phyloP scores from a whole-genome alignment of 176 grass and related monocot genomes.

The Dactylis glomerata region DNA sequence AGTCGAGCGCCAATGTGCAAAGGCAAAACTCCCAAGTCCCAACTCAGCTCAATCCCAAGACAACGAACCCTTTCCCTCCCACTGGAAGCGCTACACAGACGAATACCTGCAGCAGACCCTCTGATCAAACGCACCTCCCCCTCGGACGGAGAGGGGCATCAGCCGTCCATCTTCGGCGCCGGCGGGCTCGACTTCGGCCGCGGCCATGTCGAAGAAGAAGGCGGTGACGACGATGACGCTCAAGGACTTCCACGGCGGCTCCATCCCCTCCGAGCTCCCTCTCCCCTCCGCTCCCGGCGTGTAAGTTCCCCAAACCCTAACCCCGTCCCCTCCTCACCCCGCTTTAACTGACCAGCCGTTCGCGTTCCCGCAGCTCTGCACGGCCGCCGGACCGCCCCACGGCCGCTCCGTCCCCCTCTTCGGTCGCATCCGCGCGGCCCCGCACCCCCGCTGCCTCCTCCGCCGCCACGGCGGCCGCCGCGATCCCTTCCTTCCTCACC shows the following conservation, averaged over 20 bases:
- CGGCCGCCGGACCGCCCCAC: constrained; percentile 49
- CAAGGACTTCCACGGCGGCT: constrained; percentile 98
- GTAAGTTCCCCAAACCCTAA: constrained; percentile 53
- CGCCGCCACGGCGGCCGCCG: constrained; percentile 26
- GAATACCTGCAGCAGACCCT: not conserved
- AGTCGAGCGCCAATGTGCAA: not conserved
- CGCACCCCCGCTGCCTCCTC: constrained; percentile 33
- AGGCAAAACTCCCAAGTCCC: not conserved
- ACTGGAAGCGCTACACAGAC: not conserved
- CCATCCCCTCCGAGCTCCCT: constrained; percentile 91
- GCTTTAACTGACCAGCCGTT: not conserved
- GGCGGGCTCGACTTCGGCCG: constrained; percentile 23
- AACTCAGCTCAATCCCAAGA: not conserved
- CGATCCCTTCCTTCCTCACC: constrained; percentile 47
- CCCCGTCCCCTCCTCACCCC: not conserved
- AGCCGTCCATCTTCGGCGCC: constrained; percentile 6
- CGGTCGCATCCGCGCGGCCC: constrained; percentile 36
- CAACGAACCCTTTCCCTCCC: constrained; percentile 4
- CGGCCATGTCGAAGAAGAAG: constrained; percentile 97
- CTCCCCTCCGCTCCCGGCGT: constrained; percentile 87
- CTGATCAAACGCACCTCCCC: constrained; percentile 17
- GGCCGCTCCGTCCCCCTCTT: constrained; percentile 24
- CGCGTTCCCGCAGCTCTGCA: constrained; percentile 49
- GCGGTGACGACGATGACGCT: constrained; percentile 82
- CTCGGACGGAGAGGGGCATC: not conserved